Percentiles rank a stretch among this genome's conserved stretches.
phyloP scores from a whole-genome alignment of 345 rosid species.

The Citrus unshiu region DNA sequence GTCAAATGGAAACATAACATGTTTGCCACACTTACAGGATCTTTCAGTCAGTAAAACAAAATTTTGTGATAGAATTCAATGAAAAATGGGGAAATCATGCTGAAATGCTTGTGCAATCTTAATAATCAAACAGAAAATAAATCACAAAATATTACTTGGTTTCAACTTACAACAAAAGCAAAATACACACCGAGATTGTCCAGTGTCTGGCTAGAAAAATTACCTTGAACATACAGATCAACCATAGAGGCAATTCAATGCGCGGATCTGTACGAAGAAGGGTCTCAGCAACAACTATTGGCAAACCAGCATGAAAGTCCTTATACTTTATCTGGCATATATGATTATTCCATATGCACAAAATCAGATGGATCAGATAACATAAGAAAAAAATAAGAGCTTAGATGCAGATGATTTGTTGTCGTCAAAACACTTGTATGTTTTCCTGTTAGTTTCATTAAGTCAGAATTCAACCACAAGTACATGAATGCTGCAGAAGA shows the following conservation, averaged over 20 bases:
- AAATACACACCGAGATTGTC: neutral
- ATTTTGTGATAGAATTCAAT: neutral
- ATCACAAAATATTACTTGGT: neutral
- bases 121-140: neutral
- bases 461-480: neutral
- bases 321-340: slow-evolving; percentile 71
- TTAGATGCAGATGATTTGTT: neutral
- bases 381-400: neutral
- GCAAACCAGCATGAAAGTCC: slow-evolving; percentile 66
- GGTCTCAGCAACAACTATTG: slow-evolving; percentile 83
- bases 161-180: neutral
- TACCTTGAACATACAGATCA: slow-evolving; percentile 95
- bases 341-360: neutral
- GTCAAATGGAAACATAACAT: neutral
- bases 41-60: neutral
- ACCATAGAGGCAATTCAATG: slow-evolving; percentile 93
- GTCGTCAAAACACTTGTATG: neutral
- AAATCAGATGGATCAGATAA: neutral
- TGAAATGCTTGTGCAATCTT: neutral
- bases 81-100: neutral
- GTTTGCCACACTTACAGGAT: neutral
- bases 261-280: slow-evolving; percentile 80
- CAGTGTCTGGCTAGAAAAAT: slow-evolving; percentile 15
- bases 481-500: neutral
- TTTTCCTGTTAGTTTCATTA: neutral